Percentiles rank a stretch among this genome's conserved stretches.
Evolutionary conservation across 31 red algal species (phyloP).

Genomic region (Endocladia muricata): DNA sequence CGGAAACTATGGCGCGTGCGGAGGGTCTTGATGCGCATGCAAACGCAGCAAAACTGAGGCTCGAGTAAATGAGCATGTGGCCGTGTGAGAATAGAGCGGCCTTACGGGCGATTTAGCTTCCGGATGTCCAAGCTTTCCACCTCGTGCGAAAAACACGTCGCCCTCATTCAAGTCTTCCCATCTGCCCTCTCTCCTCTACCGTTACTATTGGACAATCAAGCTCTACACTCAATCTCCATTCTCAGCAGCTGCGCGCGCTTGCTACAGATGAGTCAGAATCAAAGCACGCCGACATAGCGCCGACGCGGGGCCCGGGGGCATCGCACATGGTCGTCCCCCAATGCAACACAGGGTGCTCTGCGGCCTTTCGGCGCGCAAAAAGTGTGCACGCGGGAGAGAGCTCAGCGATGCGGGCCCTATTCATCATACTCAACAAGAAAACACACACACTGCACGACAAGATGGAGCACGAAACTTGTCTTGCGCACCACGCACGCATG

Average conservation of each 20-base stretch:
- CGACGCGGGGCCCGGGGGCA: neutral
- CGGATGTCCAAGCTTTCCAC: too few relatives aligned
- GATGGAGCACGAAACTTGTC: too few relatives aligned
- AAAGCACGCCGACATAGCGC: too few relatives aligned
- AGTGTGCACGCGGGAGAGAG: slow-evolving; percentile 18
- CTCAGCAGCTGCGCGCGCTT: too few relatives aligned
- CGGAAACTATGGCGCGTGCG: slow-evolving; percentile 69
- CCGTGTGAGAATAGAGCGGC: neutral
- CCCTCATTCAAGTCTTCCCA: too few relatives aligned
- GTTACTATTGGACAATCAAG: too few relatives aligned
- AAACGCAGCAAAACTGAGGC: slow-evolving; percentile 57
- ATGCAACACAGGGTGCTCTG: slow-evolving; percentile 29
- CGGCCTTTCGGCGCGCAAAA: neutral
- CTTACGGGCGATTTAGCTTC: too few relatives aligned
- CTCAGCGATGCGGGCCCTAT: neutral
- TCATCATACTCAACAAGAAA: neutral
- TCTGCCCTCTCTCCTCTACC: too few relatives aligned
- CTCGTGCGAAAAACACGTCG: too few relatives aligned
- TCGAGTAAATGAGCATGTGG: neutral
- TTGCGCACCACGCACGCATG: too few relatives aligned
- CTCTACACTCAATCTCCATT: neutral
- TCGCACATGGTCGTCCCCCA: slow-evolving; percentile 12
- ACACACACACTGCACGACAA: too few relatives aligned
- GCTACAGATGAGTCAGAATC: too few relatives aligned
- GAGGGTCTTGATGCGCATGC: slow-evolving; percentile 86